Evolutionary conservation across 2,329 filamentous ascomycete species (phyloP).

Genomic region (Phyllosticta ampelicida): DNA sequence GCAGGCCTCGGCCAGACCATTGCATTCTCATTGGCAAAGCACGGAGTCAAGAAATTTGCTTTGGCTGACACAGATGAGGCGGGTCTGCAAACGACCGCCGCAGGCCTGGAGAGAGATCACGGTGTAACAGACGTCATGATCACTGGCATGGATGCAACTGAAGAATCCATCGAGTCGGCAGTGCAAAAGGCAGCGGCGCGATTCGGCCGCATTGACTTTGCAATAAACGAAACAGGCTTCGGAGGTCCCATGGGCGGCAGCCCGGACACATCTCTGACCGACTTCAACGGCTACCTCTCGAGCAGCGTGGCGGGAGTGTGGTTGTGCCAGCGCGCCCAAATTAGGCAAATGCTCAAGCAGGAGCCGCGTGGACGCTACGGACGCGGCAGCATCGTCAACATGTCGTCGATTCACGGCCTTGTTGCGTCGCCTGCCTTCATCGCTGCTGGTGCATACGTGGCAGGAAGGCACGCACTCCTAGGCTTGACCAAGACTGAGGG

Average conservation of each 20-base stretch:
- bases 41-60: conserved; percentile 1
- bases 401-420: conserved; percentile 42
- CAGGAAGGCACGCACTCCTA: conserved; percentile 45
- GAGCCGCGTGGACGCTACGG: conserved; percentile 24
- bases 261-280: conserved; percentile 35
- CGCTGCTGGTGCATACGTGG: conserved; percentile 35
- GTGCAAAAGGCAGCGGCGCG: conserved; percentile 19
- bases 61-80: conserved; percentile 12
- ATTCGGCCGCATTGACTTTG: conserved; percentile 46
- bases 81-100: conserved; percentile 14
- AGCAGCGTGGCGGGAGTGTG: conserved; percentile 48
- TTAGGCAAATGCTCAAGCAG: conserved; percentile 42
- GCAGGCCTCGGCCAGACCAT: conserved; percentile 41
- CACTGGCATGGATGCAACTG: conserved; percentile 7
- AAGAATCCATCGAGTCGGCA: conserved; percentile 32
- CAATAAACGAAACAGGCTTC: conserved; percentile 47
- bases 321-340: conserved; percentile 45
- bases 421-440: conserved; percentile 24
- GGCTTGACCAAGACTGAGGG: conserved; percentile 46
- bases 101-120: conserved; percentile 10
- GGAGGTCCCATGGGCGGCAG: conserved; percentile 33
- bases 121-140: conserved; percentile 8
- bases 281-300: conserved; percentile 42
- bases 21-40: conserved; percentile 25
- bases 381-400: conserved; percentile 45